Percentiles rank a stretch among this genome's conserved stretches.
Conservation (phyloP, 2,329 filamentous ascomycete species). For the Sarocladiaceae sp. region DNA sequence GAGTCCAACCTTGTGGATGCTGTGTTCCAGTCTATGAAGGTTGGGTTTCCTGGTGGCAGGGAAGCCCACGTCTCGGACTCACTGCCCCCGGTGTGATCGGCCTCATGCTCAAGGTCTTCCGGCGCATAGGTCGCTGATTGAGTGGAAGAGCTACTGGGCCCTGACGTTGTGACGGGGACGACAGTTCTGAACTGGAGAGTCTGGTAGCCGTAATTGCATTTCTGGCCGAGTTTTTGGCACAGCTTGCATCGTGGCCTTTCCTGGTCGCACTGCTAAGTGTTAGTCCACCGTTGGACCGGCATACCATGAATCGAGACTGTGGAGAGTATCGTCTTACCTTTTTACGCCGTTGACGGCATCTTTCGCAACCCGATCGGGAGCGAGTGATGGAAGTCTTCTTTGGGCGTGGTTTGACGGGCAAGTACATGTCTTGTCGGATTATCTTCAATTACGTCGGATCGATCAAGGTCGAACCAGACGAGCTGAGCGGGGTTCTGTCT, state of each 20-base stretch:
- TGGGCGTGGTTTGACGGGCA: neutral
- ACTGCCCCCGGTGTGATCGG: no score
- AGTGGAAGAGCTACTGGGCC: neutral
- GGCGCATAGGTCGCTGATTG: neutral
- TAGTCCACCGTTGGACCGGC: no score
- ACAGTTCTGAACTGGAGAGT: neutral
- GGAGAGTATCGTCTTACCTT: neutral
- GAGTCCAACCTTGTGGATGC: neutral
- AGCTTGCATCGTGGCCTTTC: neutral
- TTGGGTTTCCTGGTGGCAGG: no score
- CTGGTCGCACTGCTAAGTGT: neutral
- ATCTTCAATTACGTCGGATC: neutral
- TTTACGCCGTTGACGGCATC: slow-evolving; percentile 1
- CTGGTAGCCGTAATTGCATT: neutral
- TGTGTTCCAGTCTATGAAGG: no score
- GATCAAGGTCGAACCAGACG: neutral
- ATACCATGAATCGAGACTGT: neutral
- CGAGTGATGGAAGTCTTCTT: neutral
- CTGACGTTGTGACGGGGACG: neutral
- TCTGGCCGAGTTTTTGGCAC: neutral
- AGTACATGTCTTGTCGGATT: neutral
- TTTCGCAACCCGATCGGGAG: neutral
- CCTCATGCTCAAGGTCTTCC: neutral
- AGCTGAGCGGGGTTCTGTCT: neutral
- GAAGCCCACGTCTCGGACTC: no score